Base-by-base conservation (phyloP, 257 asterid genomes). In the Jaltomata sinuosa region DNA sequence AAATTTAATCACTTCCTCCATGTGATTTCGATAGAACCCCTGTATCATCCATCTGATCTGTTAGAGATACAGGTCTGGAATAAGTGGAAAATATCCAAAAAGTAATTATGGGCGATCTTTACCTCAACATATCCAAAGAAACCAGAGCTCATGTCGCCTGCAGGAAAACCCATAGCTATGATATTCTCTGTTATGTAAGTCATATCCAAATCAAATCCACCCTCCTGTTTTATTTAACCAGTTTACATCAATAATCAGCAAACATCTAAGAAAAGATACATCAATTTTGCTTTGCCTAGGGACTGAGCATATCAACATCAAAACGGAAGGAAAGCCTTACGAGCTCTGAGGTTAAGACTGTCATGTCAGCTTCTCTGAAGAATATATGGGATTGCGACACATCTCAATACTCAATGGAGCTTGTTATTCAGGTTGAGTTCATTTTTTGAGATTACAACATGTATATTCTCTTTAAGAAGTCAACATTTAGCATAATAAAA, bases 161-260 rank as follows among this genome's bases (percentile, higher is more conserved):
- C 98, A 84, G 99, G 99, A 88, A 96, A 96, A 55, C 99, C 99
- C 99, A 96, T 96, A 40, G 99, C 99, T 88, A 96, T 93, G 84
- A 93, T 91, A 86, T 96, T 68, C 77, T 68, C 77, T n/a, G 49
- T 68, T 68, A 96, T 96, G 88, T 96, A 96, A 87, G 99, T 94
- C 99, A 96, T 96, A 88, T 96, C 99, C 90, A 96, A 91, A 93
- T 96, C 99, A 83, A 94, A 96, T 74, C 96, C 99, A 80, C 96
- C 99, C 89, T 93, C 98, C 99, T 96, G 89, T 77, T 77, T 76
- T 77, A 77, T 27, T 77, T 27, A 49, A 77, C 25, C 81, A 77
- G 42, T 49, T 74, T 27, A 47, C 81, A 27, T 49, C 42, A 77
- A 77, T 27, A 47, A 27, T 49, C 61, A 77, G 81, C 42, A 47